Percentiles rank a stretch among this genome's conserved stretches.
Evolutionary conservation across 2,329 filamentous ascomycete genomes (phyloP).

Genomic region (Dactylellina cionopaga): DNA sequence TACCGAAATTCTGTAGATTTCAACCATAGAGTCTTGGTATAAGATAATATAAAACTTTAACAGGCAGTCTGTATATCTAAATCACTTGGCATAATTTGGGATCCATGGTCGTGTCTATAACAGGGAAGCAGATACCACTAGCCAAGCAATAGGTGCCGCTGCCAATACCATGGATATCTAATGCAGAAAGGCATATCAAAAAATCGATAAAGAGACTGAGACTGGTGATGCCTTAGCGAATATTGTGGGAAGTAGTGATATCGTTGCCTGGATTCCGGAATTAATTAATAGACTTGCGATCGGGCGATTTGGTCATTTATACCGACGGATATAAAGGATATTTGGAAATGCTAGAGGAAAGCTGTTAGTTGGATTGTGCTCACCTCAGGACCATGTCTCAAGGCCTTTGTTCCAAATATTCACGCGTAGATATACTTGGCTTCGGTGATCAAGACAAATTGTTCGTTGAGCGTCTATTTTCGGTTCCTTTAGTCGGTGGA

Average conservation of each 20-base stretch:
- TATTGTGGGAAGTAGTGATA: not conserved
- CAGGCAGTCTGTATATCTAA: not conserved
- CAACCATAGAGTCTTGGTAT: not conserved
- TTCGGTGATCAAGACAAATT: too few species aligned
- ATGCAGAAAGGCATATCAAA: not conserved
- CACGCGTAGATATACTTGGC: too few species aligned
- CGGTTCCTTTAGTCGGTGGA: too few species aligned
- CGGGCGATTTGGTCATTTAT: too few species aligned
- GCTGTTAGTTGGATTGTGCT: too few species aligned
- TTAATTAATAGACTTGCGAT: too few species aligned
- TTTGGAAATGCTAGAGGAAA: too few species aligned
- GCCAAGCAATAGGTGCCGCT: not conserved
- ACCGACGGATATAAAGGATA: too few species aligned
- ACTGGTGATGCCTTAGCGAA: not conserved
- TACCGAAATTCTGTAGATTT: not conserved
- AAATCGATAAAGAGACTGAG: not conserved
- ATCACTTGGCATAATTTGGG: not conserved
- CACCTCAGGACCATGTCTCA: too few species aligned
- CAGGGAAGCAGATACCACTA: not conserved
- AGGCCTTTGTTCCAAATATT: too few species aligned
- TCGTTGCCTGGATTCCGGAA: not conserved
- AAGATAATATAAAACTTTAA: not conserved
- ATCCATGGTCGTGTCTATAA: not conserved
- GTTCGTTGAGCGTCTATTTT: too few species aligned
- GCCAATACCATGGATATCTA: not conserved